Base-by-base conservation (phyloP, 208 protist genomes). In the Angomonas deanei region DNA sequence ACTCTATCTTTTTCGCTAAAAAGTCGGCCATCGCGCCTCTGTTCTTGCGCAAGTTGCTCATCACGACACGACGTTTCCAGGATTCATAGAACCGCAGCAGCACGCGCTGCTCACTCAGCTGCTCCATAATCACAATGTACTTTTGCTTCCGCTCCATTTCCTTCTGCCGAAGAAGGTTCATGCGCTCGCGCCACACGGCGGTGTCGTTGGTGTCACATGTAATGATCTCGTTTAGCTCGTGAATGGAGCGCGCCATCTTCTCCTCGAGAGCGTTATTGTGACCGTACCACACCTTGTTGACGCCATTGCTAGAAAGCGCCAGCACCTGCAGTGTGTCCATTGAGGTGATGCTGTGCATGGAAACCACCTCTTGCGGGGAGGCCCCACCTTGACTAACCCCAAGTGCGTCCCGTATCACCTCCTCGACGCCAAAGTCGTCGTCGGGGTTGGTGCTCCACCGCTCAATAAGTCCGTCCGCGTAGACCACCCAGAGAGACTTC, bases 281-380 rank as follows among this genome's bases (percentile, higher is more conserved):
- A 19, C 70, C 74, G 70, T 86, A 91, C 88, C 91, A 96, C 3
- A 93, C 76, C 57, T 88, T 93, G 71, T 93, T 96, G 4, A 90
- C 68, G 17, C 86, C 86, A 66, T 92, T 92, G 72, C 84, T 94
- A 17, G 86, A 86, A 6, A 96, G 61, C 10, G 82, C 80, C 10
- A 93, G 68, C 36, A 93, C 78, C 65, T 91, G 79, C 64, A 93
- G 72, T 32, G 86, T 91, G 56, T 93, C 84, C 34, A 86, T 77
- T 10, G 79, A 74, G 19, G 72, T 63, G 6, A 93, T 50, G 13
- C 74, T 73, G 33, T 82, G 68, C 2, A 92, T 48, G 0, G 69
- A 48, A 1, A 76, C 30, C 34, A 91, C 71, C 2, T 30, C 30
- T 21, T 47, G 30, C n/a, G 32, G 2, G 28, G 54, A 21, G 38